phyloP scores from a whole-genome alignment of 305 asterid genomes.

The Plantago coronopus region DNA sequence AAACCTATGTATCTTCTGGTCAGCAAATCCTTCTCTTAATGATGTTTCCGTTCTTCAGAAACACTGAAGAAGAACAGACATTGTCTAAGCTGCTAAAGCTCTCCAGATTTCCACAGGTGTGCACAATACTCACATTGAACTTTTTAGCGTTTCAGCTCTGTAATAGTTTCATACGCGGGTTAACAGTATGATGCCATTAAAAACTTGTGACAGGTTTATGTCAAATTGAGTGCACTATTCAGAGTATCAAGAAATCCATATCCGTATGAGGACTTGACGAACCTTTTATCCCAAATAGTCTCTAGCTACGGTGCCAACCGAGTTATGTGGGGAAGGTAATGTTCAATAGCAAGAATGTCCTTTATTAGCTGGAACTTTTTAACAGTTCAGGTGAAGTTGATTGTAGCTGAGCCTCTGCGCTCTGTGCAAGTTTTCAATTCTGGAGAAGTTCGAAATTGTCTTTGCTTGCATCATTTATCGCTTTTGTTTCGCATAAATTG shows the following conservation, averaged over 20 bases:
- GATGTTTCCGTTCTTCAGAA: conserved; percentile 38
- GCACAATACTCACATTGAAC: background rate
- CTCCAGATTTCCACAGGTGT: conserved; percentile 77
- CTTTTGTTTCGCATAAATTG: background rate
- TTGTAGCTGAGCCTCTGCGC: too few species aligned
- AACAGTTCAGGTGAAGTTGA: too few species aligned
- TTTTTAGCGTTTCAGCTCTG: too few species aligned
- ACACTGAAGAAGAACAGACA: conserved; percentile 42
- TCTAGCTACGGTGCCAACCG: conserved; percentile 77
- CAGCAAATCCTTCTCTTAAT: background rate
- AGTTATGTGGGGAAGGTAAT: conserved; percentile 94
- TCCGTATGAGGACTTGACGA: conserved; percentile 62
- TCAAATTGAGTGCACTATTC: conserved; percentile 77
- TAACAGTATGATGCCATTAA: background rate
- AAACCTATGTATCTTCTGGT: conserved; percentile 8
- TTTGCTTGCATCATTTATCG: too few species aligned
- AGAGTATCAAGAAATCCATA: conserved; percentile 64
- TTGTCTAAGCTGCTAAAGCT: conserved; percentile 55
- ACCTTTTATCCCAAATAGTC: conserved; percentile 44
- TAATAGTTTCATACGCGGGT: background rate
- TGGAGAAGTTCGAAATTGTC: too few species aligned
- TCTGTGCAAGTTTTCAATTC: too few species aligned
- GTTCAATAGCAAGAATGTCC: background rate
- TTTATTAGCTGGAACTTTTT: background rate
- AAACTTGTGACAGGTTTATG: conserved; percentile 49